Conservation (phyloP, 768 basidiomycete genomes). For the Mrakia hoshinonis region DNA sequence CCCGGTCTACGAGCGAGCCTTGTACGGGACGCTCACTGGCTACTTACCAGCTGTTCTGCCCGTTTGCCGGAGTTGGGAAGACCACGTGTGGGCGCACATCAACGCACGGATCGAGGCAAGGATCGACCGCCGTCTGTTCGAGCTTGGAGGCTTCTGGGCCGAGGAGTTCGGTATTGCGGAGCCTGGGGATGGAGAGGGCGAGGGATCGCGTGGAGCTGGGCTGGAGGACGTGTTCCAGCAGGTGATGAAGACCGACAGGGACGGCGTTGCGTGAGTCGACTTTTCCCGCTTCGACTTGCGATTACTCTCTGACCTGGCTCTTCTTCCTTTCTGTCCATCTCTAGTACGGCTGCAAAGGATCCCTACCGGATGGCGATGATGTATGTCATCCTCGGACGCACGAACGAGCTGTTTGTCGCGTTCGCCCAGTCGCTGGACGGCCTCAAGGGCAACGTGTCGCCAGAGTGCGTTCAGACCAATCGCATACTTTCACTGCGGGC, state of each 20-base stretch:
- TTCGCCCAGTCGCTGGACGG: conserved; percentile 40
- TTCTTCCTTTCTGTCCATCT: neutral
- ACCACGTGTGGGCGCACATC: conserved; percentile 87
- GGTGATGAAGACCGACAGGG: conserved; percentile 36
- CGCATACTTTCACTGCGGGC: neutral
- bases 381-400: conserved; percentile 60
- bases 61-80: conserved; percentile 83
- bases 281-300: neutral
- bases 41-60: conserved; percentile 59
- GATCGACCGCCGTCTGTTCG: conserved; percentile 58
- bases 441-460: conserved; percentile 36
- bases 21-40: conserved; percentile 73
- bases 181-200: conserved; percentile 52
- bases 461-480: conserved; percentile 36
- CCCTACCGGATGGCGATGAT: conserved; percentile 76
- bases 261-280: conserved; percentile 36
- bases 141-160: conserved; percentile 70
- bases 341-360: conserved; percentile 39
- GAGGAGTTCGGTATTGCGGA: conserved; percentile 59
- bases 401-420: conserved; percentile 57
- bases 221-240: conserved; percentile 40
- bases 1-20: conserved; percentile 63
- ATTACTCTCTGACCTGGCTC: conserved; percentile 1
- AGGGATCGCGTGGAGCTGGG: conserved; percentile 49
- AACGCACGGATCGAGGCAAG: conserved; percentile 63